A percentile compares a stretch with the other conserved stretches of the same genome.
Evolutionary conservation across 2,329 filamentous ascomycete genomes (phyloP).

Genomic region (Ramichloridium luteum): DNA sequence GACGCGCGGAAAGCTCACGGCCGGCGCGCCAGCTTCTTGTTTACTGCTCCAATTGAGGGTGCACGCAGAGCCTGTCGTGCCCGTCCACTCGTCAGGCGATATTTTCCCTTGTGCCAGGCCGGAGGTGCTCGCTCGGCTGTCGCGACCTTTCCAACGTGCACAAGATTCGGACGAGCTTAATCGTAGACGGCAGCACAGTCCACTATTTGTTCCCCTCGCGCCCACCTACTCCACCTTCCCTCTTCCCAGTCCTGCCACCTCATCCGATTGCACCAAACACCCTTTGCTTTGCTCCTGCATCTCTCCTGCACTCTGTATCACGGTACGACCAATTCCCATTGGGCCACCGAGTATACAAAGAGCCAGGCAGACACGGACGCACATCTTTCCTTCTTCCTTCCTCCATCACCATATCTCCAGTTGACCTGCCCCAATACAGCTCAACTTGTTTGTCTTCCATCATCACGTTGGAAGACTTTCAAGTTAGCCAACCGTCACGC

Average conservation of each 20-base stretch:
- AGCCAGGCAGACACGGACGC: neutral
- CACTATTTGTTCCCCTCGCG: too few species aligned
- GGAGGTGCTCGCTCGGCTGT: too few species aligned
- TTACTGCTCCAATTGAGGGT: too few species aligned
- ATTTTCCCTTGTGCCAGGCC: too few species aligned
- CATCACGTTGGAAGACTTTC: slow-evolving; percentile 45
- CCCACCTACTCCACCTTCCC: too few species aligned
- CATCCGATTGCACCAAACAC: neutral
- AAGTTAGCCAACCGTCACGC: slow-evolving; percentile 72
- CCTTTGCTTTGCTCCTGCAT: neutral
- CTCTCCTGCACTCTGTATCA: neutral
- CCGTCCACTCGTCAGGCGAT: too few species aligned
- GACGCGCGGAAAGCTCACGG: too few species aligned
- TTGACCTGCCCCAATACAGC: slow-evolving; percentile 4
- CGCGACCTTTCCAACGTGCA: too few species aligned
- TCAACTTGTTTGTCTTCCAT: slow-evolving; percentile 17
- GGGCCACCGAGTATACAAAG: slow-evolving; percentile 3
- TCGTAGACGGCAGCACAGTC: too few species aligned
- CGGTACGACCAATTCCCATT: neutral
- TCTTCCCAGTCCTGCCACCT: neutral
- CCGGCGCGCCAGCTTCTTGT: too few species aligned
- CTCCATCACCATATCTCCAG: slow-evolving; percentile 4
- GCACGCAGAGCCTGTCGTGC: too few species aligned
- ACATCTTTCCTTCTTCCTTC: slow-evolving; percentile 2
- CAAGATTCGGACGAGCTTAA: too few species aligned